Percentiles rank a stretch among this genome's conserved stretches.
Conservation (phyloP, 768 basidiomycete genomes). For the Panaeolus cyanescens region DNA sequence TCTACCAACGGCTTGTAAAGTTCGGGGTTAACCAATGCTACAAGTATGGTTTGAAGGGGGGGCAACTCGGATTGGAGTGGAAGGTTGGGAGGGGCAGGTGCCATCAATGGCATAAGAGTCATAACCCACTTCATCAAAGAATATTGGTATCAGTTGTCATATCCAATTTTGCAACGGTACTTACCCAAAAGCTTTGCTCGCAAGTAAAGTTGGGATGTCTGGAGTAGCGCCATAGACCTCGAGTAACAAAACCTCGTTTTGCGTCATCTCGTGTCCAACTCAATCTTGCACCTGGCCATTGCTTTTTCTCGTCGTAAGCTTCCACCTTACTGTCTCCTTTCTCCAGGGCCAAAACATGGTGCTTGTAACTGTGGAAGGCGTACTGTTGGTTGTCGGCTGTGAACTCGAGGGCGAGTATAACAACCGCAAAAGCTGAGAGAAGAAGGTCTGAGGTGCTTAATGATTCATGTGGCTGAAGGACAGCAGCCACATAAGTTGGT, state of each 20-base stretch:
- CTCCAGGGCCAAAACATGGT: conserved; percentile 37
- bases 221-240: conserved; percentile 84
- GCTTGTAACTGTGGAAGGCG: conserved; percentile 82
- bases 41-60: conserved; percentile 12
- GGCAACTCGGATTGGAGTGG: conserved; percentile 16
- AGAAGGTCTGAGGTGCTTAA: conserved; percentile 62
- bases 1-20: conserved; percentile 21
- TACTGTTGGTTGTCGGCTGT: conserved; percentile 92
- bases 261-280: conserved; percentile 67
- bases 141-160: conserved; percentile 2
- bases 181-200: conserved; percentile 87
- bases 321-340: conserved; percentile 30
- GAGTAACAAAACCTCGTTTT: conserved; percentile 80
- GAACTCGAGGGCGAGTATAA: conserved; percentile 70
- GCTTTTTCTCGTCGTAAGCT: conserved; percentile 43
- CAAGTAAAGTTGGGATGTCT: conserved; percentile 93
- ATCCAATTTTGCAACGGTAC: conserved; percentile 21
- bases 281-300: conserved; percentile 71
- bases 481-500: conserved; percentile 58
- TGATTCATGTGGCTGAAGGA: conserved; percentile 51
- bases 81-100: conserved; percentile 33
- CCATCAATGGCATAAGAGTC: conserved; percentile 64
- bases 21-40: conserved; percentile 14
- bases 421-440: conserved; percentile 59
- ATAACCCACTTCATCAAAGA: conserved; percentile 55